Evolutionary conservation across 768 basidiomycete genomes (phyloP), one percentile per base, ranked within the genome.

Genomic region (Pleurotus cornucopiae): DNA sequence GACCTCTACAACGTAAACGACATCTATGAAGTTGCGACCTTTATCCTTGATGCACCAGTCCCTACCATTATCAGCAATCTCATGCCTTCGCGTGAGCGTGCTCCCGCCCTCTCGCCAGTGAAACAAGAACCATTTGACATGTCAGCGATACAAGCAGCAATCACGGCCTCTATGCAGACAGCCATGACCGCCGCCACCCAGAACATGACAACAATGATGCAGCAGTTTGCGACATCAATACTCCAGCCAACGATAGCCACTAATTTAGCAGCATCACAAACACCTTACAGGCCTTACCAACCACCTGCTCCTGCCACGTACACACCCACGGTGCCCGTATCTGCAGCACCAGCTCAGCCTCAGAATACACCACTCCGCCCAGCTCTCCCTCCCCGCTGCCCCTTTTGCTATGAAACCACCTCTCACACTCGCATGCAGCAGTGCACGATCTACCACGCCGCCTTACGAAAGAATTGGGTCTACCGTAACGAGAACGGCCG

Each of bases 81-180:
- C 5, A 41, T 52, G 49, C 37, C 49, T 14, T 18, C 49, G 37
- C 30, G 20, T 16, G 13, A 14, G 2, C 23, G 48, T 3, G 1
- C 38, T 20, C 3, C 21, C 49, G 1, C 18, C 16, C 11, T 37
- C 43, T 44, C 43, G n/a, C 43, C 14, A 7, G 14, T 16, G 13
- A 52, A 40, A 40, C 49, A 52, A 40, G 49, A 52, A 52, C 37
- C 34, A 6, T 13, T 52, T 2, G 49, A 52, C 18, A 25, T 47
- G 34, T 18, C 49, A 14, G 37, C 49, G 1, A 16, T 49, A 2
- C 48, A 49, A 37, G 48, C 48, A 4, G 30, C 30, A 14, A 49
- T 49, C 7, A 49, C n/a, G 3, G 37, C 23, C 3, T 49, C 30
- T n/a, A 49, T 49, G 48, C 48, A 49, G 20, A 14, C 26, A 20